Evolutionary conservation across 2,329 filamentous ascomycete species (phyloP).

Genomic region (Neopestalotiopsis sp.): DNA sequence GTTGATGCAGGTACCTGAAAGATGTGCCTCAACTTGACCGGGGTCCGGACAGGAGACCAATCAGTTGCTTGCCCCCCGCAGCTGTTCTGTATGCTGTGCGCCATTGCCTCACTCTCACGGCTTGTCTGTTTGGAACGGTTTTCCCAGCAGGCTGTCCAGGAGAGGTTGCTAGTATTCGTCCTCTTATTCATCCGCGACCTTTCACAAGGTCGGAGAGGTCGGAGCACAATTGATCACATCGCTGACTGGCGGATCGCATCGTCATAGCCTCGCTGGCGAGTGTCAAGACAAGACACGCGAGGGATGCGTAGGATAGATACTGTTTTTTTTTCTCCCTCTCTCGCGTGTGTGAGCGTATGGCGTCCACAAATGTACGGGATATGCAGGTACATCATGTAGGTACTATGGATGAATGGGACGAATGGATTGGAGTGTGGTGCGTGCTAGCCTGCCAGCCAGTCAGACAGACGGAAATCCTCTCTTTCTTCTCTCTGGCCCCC

Average conservation of each 20-base stretch:
- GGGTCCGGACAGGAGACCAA: neutral
- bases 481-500: neutral
- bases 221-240: no score
- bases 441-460: slow-evolving; percentile 3
- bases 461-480: neutral
- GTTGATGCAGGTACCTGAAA: neutral
- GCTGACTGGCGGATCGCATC: neutral
- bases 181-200: neutral
- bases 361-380: neutral
- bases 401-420: neutral
- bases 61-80: neutral
- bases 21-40: neutral
- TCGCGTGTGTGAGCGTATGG: neutral
- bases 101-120: slow-evolving; percentile 7
- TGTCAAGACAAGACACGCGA: slow-evolving; percentile 7
- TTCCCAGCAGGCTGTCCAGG: neutral
- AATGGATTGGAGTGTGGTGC: slow-evolving; percentile 3
- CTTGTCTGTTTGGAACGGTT: neutral
- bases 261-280: neutral
- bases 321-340: neutral
- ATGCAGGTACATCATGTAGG: neutral
- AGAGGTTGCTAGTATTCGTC: neutral
- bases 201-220: neutral
- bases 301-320: neutral
- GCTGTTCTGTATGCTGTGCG: slow-evolving; percentile 3